These are phyloP conservation scores for Hamigera avellanea DNA, from an alignment of 495 filamentous ascomycete species.

Conservation along the genomic window DNA sequence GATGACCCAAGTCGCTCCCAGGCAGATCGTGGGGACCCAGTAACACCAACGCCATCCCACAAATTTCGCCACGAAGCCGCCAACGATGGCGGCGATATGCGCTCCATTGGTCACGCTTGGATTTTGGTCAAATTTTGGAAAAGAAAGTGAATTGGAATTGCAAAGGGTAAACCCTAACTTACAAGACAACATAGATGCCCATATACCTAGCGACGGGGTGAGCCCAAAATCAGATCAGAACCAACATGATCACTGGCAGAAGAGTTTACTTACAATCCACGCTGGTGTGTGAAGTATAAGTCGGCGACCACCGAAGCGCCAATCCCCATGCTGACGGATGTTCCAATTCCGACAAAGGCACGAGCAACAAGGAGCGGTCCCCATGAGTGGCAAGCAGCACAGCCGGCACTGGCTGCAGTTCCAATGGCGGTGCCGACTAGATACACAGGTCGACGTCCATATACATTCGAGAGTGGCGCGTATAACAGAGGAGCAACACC, in stretches of 20 bases:
- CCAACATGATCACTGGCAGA: too few relatives aligned
- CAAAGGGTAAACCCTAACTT: background rate
- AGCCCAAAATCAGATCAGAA: too few relatives aligned
- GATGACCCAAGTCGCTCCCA: conserved; percentile 6
- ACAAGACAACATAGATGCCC: conserved; percentile 26
- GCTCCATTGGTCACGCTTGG: conserved; percentile 14
- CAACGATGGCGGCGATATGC: conserved; percentile 15
- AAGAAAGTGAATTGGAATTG: conserved; percentile 7
- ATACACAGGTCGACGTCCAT: conserved; percentile 21
- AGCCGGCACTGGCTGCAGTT: too few relatives aligned
- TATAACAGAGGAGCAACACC: conserved; percentile 14
- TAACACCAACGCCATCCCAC: conserved; percentile 17
- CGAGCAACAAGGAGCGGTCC: conserved; percentile 13
- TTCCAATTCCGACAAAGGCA: conserved; percentile 19
- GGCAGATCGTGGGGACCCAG: conserved; percentile 13
- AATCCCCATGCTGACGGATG: conserved; percentile 16
- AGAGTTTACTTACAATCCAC: too few relatives aligned
- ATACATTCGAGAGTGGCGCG: conserved; percentile 16
- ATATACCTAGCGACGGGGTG: too few relatives aligned
- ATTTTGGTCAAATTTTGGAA: conserved; percentile 27
- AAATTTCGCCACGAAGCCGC: conserved; percentile 12
- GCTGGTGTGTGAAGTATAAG: too few relatives aligned
- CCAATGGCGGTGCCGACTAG: conserved; percentile 9
- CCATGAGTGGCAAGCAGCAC: too few relatives aligned
- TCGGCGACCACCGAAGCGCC: conserved; percentile 17